Base-by-base conservation (phyloP, 495 filamentous ascomycete genomes). In the Acidomyces sp. region DNA sequence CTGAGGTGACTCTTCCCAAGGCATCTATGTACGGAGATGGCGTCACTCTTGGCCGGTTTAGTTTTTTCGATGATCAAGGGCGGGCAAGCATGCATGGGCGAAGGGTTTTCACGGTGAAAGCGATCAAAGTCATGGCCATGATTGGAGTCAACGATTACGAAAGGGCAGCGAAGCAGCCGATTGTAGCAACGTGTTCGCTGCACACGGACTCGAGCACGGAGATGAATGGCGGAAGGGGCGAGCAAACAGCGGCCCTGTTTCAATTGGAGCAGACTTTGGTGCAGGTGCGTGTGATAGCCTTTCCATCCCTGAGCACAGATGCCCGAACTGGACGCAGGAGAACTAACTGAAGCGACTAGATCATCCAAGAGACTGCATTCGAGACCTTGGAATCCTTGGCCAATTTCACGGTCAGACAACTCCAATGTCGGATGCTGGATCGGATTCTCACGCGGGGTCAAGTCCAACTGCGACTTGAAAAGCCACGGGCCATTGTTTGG, bases 351-450 rank as follows among this genome's bases (percentile, higher is more conserved):
- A n/a, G n/a, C n/a, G n/a, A n/a, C n/a, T 21, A 15, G 29, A 18
- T 62, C 2, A 63, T 78, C 34, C 69, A 72, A 36, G 51, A 63
- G 3, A 75, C 74, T 0, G 66, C 65, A 0, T 78, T 76, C 47
- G 66, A 75, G 55, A 81, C 77, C 0, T 66, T 81, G 9, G 77
- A 81, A 54, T 63, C 74, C 0, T 59, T 81, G 3, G 68, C 67
- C 59, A 57, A 38, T 61, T 77, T 11, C 50, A 57, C 15, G 54
- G 34, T 80, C 19, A 68, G 71, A 53, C 76, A 78, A 53, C 76
- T 49, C 5, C 33, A 39, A 13, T 23, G 29, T 13, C 74, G 13
- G 67, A 66, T 6, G 73, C 73, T 0, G 65, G 37, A 10, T 21
- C 4, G 20, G 2, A 4, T 20, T 28, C 21, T 13, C 11, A 31